phyloP scores from a whole-genome alignment of 257 asterid species.

The Solanum chiquidenum region DNA sequence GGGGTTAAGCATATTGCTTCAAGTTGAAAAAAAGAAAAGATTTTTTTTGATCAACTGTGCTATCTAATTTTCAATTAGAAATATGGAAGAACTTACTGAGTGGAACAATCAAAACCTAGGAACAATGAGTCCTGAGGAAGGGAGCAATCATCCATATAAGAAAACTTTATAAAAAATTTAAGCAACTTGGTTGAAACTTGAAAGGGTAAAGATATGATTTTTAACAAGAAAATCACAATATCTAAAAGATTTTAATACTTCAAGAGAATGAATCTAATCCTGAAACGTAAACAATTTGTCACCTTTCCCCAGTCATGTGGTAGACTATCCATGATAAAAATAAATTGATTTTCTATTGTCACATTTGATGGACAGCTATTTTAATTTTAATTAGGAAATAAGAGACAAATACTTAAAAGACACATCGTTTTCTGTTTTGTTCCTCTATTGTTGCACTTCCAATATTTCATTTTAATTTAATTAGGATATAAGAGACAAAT shows the following conservation, averaged over 20 bases:
- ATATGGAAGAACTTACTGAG: conserved; percentile 30
- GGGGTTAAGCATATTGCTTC: neutral
- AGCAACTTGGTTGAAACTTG: neutral
- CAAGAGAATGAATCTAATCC: neutral
- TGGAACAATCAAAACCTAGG: conserved; percentile 48
- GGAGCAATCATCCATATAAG: conserved; percentile 27
- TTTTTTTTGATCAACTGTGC: neutral
- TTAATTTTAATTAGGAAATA: neutral
- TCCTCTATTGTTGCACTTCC: neutral
- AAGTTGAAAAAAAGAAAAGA: neutral
- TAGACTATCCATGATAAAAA: neutral
- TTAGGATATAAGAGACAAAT: neutral
- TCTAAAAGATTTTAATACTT: neutral
- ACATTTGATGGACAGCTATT: neutral
- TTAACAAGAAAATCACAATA: neutral
- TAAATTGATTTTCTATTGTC: neutral
- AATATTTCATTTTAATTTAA: neutral
- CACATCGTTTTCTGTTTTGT: neutral
- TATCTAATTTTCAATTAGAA: neutral
- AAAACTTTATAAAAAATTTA: neutral
- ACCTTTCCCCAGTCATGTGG: too few relatives aligned
- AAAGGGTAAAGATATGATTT: neutral
- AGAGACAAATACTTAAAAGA: neutral
- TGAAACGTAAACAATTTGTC: neutral
- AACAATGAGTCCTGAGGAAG: conserved; percentile 32